Conservation (phyloP, 2,329 filamentous ascomycete genomes). For the Mariannaea sp. region DNA sequence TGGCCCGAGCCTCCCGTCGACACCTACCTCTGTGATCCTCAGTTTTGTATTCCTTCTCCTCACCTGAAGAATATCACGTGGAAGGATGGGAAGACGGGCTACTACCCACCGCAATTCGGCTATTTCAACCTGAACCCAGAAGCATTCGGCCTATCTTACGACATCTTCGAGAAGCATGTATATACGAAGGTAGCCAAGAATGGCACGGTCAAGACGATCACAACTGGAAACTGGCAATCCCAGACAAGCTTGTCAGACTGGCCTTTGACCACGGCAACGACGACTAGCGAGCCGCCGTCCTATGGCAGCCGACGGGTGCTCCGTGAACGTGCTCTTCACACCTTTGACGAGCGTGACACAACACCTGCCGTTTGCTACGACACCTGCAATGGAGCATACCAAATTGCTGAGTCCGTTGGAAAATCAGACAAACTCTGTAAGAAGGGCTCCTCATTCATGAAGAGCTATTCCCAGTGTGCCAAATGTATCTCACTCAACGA, state of each 20-base stretch:
- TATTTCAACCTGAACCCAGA: slow-evolving; percentile 69
- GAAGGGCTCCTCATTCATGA: slow-evolving; percentile 48
- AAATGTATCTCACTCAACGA: slow-evolving; percentile 46
- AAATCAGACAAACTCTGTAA: slow-evolving; percentile 40
- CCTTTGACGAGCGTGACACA: slow-evolving; percentile 48
- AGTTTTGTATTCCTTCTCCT: slow-evolving; percentile 52
- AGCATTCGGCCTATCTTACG: slow-evolving; percentile 66
- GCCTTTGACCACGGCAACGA: slow-evolving; percentile 29
- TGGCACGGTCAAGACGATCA: slow-evolving; percentile 49
- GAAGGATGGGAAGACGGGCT: slow-evolving; percentile 51
- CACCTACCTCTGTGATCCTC: slow-evolving; percentile 52
- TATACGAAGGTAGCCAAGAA: slow-evolving; percentile 42
- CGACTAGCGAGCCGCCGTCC: slow-evolving; percentile 11
- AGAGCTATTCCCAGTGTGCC: slow-evolving; percentile 45
- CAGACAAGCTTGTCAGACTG: slow-evolving; percentile 52
- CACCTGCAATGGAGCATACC: slow-evolving; percentile 55
- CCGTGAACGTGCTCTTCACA: slow-evolving; percentile 27
- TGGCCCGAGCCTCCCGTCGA: slow-evolving; percentile 53
- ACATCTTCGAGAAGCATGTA: slow-evolving; percentile 59
- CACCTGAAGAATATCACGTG: slow-evolving; percentile 46
- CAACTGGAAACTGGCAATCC: slow-evolving; percentile 61
- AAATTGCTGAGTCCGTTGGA: slow-evolving; percentile 54
- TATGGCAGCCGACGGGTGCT: slow-evolving; percentile 18
- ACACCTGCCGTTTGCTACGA: slow-evolving; percentile 57
- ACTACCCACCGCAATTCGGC: slow-evolving; percentile 54